Evolutionary conservation across 2,329 filamentous ascomycete genomes (phyloP), one percentile per base, ranked within the genome.

Genomic region (Cladosporium sp.): DNA sequence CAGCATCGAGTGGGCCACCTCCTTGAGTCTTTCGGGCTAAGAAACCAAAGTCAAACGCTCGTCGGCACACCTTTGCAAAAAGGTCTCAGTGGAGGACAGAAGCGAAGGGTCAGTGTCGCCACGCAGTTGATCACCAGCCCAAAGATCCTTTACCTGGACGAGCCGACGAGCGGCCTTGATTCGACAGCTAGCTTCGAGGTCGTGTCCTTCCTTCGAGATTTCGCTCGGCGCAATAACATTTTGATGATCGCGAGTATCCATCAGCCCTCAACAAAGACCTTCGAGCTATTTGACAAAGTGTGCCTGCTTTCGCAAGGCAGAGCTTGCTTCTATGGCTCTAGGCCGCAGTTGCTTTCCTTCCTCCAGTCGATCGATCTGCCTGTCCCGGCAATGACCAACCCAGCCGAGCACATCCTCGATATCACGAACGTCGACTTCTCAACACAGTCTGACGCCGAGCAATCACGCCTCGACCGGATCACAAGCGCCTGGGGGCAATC

Each of bases 31-130:
- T 93, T 95, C 67, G 92, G 91, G 1, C 83, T 96, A 5, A 81
- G 83, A 23, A 81, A 83, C 1, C 91, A 92, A 73, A 83, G 86
- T 1, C 78, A 89, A 62, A 88, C 88, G 0, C 79, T 95, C 29
- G 87, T 95, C 68, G 91, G 91, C 33, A 95, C 91, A 0, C 90
- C 91, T 0, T 88, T 94, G 64, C 85, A 87, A 1, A 93, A 93
- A 76, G 92, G 92, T 2, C 86, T 96, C 59, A 91, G 88, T 67
- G 91, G 91, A 18, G 92, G 91, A 0, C 91, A 96, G 80, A 95
- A 94, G 80, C 83, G 91, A 23, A 83, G 92, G 23, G 83, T 93
- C 7, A 90, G 90, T 69, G 88, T 95, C 4, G 91, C 91, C 1
- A 91, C 89, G 69, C 90, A 91, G 72, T 82, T 96, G 31, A 89